phyloP scores from a whole-genome alignment of 139 green algal genomes.

The Ostreobium quekettii region DNA sequence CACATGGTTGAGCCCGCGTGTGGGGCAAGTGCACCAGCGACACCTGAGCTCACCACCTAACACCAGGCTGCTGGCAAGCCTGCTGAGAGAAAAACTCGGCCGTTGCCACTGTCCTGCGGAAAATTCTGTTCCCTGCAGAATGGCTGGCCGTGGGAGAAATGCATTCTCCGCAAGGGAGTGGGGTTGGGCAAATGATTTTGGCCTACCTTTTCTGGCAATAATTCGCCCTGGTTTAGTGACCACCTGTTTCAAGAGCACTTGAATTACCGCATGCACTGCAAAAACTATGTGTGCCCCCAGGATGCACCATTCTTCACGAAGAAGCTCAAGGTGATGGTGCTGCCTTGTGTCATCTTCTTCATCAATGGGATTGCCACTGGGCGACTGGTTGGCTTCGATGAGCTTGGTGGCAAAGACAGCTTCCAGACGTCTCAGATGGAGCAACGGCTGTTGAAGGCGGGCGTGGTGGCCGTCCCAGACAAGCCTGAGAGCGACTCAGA shows the following conservation, averaged over 20 bases:
- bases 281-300: constrained; percentile 36
- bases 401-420: constrained; percentile 69
- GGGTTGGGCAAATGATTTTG: too few relatives aligned
- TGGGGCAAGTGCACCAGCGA: too few relatives aligned
- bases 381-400: constrained; percentile 80
- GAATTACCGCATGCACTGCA: background rate
- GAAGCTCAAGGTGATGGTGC: constrained; percentile 83
- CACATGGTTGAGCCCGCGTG: too few relatives aligned
- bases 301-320: constrained; percentile 87
- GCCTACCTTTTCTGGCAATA: background rate
- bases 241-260: background rate
- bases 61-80: too few relatives aligned
- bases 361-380: constrained; percentile 62
- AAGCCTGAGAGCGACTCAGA: constrained; percentile 23
- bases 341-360: constrained; percentile 82
- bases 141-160: background rate
- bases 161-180: too few relatives aligned
- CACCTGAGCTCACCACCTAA: too few relatives aligned
- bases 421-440: constrained; percentile 58
- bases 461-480: constrained; percentile 25
- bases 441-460: constrained; percentile 25
- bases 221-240: background rate
- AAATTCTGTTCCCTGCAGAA: background rate
- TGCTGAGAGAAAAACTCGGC: background rate
- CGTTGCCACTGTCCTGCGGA: background rate